A percentile compares a stretch with the other conserved stretches of the same genome.
phyloP scores from a whole-genome alignment of 345 rosid genomes.

The Eucalyptus rudis region DNA sequence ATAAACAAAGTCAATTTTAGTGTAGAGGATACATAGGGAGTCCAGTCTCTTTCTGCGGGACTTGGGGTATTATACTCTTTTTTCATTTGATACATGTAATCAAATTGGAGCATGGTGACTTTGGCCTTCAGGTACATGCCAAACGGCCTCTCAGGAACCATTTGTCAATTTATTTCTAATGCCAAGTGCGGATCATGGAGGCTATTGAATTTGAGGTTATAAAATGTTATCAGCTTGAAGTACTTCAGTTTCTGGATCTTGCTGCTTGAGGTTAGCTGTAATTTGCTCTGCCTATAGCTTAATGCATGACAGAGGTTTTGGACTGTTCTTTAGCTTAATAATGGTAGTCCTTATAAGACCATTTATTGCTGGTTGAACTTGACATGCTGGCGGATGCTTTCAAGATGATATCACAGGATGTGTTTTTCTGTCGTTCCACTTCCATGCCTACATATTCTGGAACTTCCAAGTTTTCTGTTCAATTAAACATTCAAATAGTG shows the following conservation, averaged over 20 bases:
- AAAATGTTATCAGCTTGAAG: background rate
- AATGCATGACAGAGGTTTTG: background rate
- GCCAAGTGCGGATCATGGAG: background rate
- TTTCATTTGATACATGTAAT: background rate
- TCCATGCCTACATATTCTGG: background rate
- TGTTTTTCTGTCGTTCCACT: background rate
- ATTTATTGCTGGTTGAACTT: background rate
- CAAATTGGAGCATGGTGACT: background rate
- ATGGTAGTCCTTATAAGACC: background rate
- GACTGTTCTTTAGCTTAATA: background rate
- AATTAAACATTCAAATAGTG: background rate
- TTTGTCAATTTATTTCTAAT: background rate
- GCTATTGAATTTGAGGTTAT: background rate
- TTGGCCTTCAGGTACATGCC: background rate
- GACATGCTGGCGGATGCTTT: background rate
- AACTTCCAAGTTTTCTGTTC: background rate
- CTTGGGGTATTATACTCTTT: background rate
- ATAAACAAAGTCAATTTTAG: background rate
- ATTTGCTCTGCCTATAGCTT: background rate
- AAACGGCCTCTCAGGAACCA: background rate
- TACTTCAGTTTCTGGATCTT: background rate
- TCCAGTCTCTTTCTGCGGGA: background rate
- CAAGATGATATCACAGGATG: background rate
- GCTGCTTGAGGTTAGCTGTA: background rate
- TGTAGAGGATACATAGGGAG: background rate